Evolutionary conservation across 345 rosid genomes (phyloP).

Genomic region (Gossypium ekmanianum): DNA sequence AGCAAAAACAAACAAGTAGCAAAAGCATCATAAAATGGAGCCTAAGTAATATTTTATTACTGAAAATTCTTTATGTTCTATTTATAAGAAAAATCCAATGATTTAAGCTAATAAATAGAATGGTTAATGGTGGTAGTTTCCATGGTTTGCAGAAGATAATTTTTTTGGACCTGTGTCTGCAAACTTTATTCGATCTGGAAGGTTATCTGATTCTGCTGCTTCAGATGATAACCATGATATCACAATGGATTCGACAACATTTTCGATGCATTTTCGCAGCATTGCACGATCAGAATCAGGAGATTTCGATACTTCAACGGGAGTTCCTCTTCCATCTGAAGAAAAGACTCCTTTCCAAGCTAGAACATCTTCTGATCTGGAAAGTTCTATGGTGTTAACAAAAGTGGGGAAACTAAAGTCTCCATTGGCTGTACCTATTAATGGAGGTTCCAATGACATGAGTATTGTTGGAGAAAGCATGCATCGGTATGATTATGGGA

Average conservation of each 20-base stretch:
- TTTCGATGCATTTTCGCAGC: slow-evolving; percentile 87
- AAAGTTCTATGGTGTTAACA: slow-evolving; percentile 58
- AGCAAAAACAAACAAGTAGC: not conserved
- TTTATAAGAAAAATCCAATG: not conserved
- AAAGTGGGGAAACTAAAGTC: slow-evolving; percentile 42
- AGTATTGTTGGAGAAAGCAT: slow-evolving; percentile 70
- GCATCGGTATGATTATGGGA: slow-evolving; percentile 58
- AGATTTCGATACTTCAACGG: slow-evolving; percentile 50
- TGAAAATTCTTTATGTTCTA: not conserved
- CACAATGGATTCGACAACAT: slow-evolving; percentile 92
- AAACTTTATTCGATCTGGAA: slow-evolving; percentile 65
- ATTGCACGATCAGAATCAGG: slow-evolving; percentile 65
- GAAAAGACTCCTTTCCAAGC: slow-evolving; percentile 53
- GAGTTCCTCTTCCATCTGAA: slow-evolving; percentile 31
- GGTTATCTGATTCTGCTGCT: slow-evolving; percentile 59
- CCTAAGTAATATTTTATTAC: not conserved
- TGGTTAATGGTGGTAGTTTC: not conserved
- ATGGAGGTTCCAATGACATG: slow-evolving; percentile 77
- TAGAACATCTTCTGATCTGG: slow-evolving; percentile 39
- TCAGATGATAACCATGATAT: slow-evolving; percentile 71
- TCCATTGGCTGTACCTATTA: slow-evolving; percentile 27
- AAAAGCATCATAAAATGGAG: not conserved
- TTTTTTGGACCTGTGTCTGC: slow-evolving; percentile 91
- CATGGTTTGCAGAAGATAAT: slow-evolving; percentile 42
- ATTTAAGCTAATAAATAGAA: not conserved